phyloP scores from a whole-genome alignment of 2,329 filamentous ascomycete genomes.

The Pezicula radicicola region DNA sequence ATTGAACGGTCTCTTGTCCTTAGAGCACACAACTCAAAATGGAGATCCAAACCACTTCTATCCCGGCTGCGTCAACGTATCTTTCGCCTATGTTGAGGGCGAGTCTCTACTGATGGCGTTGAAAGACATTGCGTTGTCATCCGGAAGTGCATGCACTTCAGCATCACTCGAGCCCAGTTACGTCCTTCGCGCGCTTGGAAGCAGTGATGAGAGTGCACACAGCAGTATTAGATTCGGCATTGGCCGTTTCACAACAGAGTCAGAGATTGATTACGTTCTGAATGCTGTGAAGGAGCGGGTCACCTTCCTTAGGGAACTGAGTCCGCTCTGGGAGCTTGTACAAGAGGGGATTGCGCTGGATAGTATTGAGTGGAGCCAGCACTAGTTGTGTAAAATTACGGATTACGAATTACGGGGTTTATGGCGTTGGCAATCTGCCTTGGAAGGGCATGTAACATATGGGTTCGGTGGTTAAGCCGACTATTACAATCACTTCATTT shows the following conservation, averaged over 20 bases:
- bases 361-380: constrained; percentile 98
- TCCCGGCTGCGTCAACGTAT: constrained; percentile 96
- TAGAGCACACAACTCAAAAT: constrained; percentile 93
- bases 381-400: constrained; percentile 46
- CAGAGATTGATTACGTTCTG: constrained; percentile 94
- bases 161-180: constrained; percentile 96
- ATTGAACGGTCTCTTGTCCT: constrained; percentile 73
- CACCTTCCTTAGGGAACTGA: constrained; percentile 88
- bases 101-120: constrained; percentile 97
- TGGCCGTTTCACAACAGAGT: constrained; percentile 91
- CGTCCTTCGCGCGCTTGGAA: constrained; percentile 88
- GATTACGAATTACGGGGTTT: background rate
- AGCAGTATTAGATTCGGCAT: constrained; percentile 98
- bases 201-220: constrained; percentile 95
- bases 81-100: constrained; percentile 96
- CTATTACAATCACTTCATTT: no score
- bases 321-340: constrained; percentile 94
- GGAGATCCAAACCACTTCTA: constrained; percentile 83
- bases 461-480: no score
- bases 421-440: background rate
- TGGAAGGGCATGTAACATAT: no score
- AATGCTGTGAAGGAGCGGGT: constrained; percentile 91
- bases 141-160: constrained; percentile 94
- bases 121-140: constrained; percentile 96
- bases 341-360: constrained; percentile 95